A percentile compares a stretch with the other conserved stretches of the same genome.
Conservation (phyloP, 2,329 filamentous ascomycete species). For the Nemania sp. region DNA sequence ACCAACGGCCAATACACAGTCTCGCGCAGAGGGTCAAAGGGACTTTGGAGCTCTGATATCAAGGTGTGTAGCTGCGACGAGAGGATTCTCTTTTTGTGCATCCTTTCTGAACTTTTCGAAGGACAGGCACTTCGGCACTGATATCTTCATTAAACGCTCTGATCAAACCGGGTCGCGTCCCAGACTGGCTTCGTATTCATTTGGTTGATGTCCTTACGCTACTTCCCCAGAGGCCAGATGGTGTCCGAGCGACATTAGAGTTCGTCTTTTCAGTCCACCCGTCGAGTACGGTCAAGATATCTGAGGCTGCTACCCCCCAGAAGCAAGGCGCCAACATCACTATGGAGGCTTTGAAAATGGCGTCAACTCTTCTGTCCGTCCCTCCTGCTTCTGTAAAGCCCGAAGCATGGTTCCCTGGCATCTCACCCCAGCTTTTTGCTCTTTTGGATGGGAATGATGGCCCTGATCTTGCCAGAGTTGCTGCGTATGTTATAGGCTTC, state of each 20-base stretch:
- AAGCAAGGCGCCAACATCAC: slow-evolving; percentile 73
- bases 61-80: slow-evolving; percentile 54
- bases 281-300: slow-evolving; percentile 57
- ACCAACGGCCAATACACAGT: slow-evolving; percentile 54
- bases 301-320: slow-evolving; percentile 59
- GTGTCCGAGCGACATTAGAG: slow-evolving; percentile 75
- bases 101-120: slow-evolving; percentile 48
- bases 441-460: slow-evolving; percentile 72
- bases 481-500: slow-evolving; percentile 72
- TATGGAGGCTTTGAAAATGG: slow-evolving; percentile 74
- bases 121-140: slow-evolving; percentile 63
- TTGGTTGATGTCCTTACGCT: slow-evolving; percentile 69
- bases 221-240: slow-evolving; percentile 71
- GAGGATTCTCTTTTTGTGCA: slow-evolving; percentile 31
- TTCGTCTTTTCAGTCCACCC: slow-evolving; percentile 78
- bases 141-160: slow-evolving; percentile 72
- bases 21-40: slow-evolving; percentile 52
- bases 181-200: slow-evolving; percentile 69
- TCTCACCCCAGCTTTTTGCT: slow-evolving; percentile 70
- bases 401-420: slow-evolving; percentile 69
- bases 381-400: slow-evolving; percentile 67
- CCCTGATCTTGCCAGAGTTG: slow-evolving; percentile 67
- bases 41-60: slow-evolving; percentile 63
- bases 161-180: slow-evolving; percentile 70
- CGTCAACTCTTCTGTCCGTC: slow-evolving; percentile 70